phyloP scores from a whole-genome alignment of 2,329 filamentous ascomycete genomes.

The Trichoderma sp. region DNA sequence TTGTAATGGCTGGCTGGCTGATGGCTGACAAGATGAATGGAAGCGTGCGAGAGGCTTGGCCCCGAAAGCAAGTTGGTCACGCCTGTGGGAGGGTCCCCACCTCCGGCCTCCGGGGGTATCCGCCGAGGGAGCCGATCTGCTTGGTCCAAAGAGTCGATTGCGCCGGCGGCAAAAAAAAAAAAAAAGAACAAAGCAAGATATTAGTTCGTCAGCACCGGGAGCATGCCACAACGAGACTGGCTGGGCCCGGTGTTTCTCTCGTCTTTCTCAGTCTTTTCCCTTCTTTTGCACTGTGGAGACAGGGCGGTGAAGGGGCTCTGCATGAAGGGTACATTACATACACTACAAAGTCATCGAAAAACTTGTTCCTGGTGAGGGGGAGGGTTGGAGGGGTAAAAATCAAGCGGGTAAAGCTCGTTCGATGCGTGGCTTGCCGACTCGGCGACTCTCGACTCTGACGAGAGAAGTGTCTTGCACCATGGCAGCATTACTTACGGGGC shows the following conservation, averaged over 20 bases:
- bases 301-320: background rate
- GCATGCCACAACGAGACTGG: background rate
- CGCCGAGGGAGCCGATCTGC: slow-evolving; percentile 16
- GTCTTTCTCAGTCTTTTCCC: background rate
- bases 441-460: background rate
- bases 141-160: background rate
- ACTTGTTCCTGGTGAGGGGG: slow-evolving; percentile 1
- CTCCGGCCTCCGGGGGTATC: background rate
- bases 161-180: background rate
- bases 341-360: background rate
- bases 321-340: background rate
- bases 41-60: background rate
- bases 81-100: background rate
- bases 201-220: background rate
- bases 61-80: background rate
- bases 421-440: background rate
- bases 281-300: background rate
- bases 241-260: background rate
- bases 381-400: background rate
- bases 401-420: slow-evolving; percentile 8
- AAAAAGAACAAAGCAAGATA: background rate
- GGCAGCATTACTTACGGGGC: background rate
- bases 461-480: background rate
- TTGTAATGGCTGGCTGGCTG: background rate
- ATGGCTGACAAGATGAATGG: background rate